phyloP scores from a whole-genome alignment of 2,329 filamentous ascomycete genomes.

The Diaporthe sp. region DNA sequence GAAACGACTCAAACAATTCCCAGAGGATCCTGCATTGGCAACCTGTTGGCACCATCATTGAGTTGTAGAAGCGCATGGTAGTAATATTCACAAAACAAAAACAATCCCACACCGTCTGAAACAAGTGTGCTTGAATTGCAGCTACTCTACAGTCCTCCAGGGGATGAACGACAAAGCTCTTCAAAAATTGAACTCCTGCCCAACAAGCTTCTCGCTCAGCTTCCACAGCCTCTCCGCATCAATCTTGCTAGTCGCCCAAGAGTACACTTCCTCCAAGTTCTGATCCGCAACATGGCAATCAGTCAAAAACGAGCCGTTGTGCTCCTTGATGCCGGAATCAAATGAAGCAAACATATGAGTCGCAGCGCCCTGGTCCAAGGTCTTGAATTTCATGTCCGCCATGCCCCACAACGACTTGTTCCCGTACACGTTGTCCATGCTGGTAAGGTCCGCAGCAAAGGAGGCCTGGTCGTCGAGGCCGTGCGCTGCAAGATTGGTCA shows the following conservation, averaged over 20 bases:
- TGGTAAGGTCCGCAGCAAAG: neutral
- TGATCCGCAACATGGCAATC: conserved; percentile 42
- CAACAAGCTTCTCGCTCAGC: conserved; percentile 60
- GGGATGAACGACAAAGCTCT: too few relatives aligned
- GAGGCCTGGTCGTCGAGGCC: neutral
- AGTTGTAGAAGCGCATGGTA: too few relatives aligned
- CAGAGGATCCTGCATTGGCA: too few relatives aligned
- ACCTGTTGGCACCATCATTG: too few relatives aligned
- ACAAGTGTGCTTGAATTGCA: too few relatives aligned
- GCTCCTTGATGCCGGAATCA: conserved; percentile 20
- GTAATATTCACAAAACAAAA: too few relatives aligned
- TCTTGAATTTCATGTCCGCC: conserved; percentile 8
- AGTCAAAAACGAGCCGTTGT: conserved; percentile 43
- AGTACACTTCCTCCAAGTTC: conserved; percentile 38
- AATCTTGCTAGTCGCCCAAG: conserved; percentile 41
- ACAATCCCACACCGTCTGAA: too few relatives aligned
- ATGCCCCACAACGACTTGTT: neutral
- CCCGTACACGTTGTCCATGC: neutral
- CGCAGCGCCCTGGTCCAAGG: conserved; percentile 8
- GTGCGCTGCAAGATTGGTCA: neutral
- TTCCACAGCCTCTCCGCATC: conserved; percentile 59
- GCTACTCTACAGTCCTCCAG: too few relatives aligned
- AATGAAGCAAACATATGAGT: conserved; percentile 25
- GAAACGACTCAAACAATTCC: too few relatives aligned
- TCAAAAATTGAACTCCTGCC: conserved; percentile 50